phyloP scores from a whole-genome alignment of 2,329 filamentous ascomycete genomes.

The Microcyclospora pomicola region DNA sequence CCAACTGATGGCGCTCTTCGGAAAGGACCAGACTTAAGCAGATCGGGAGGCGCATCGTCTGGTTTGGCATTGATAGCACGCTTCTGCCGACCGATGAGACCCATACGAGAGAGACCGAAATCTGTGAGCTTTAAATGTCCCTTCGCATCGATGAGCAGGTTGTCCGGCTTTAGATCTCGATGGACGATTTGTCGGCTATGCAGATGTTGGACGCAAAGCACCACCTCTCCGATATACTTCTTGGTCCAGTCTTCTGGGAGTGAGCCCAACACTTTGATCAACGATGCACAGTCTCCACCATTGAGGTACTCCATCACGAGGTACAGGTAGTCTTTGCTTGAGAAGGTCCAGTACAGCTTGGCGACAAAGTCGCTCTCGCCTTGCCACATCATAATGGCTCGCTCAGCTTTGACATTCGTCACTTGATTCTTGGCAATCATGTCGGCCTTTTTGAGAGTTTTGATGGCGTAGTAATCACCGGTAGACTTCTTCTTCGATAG shows the following conservation, averaged over 20 bases:
- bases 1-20: constrained; percentile 56
- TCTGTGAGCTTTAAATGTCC: constrained; percentile 95
- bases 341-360: constrained; percentile 99
- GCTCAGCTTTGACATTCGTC: constrained; percentile 95
- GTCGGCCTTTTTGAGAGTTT: constrained; percentile 97
- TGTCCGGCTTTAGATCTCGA: constrained; percentile 92
- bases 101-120: constrained; percentile 95
- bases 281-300: constrained; percentile 87
- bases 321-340: constrained; percentile 97
- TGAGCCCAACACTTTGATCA: constrained; percentile 87
- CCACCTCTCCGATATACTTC: constrained; percentile 91
- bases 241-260: constrained; percentile 95
- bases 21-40: constrained; percentile 86
- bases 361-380: constrained; percentile 98
- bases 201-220: constrained; percentile 91
- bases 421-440: constrained; percentile 99
- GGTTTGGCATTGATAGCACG: constrained; percentile 66
- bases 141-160: constrained; percentile 90
- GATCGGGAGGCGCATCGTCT: constrained; percentile 75
- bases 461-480: constrained; percentile 96
- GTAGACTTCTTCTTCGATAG: constrained; percentile 97
- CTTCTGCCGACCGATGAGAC: constrained; percentile 90
- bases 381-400: constrained; percentile 99
- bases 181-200: constrained; percentile 93
- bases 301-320: constrained; percentile 99